A percentile compares a stretch with the other conserved stretches of the same genome.
Evolutionary conservation across 768 basidiomycete species (phyloP).

Genomic region (Hirschioporus abietinus): DNA sequence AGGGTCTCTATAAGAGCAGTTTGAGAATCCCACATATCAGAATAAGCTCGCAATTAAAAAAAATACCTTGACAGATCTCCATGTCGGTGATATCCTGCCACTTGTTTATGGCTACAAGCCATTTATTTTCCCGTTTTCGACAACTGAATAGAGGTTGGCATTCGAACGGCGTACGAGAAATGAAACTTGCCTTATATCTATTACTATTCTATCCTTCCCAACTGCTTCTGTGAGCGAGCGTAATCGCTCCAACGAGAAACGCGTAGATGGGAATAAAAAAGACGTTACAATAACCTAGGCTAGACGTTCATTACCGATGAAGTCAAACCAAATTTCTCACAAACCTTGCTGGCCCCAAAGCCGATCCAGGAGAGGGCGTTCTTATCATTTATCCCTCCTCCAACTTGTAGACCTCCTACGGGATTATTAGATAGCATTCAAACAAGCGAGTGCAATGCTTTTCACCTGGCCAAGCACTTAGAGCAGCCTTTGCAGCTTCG

Average conservation of each 20-base stretch:
- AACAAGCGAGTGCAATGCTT: background rate
- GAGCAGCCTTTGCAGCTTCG: slow-evolving; percentile 77
- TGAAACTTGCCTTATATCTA: slow-evolving; percentile 77
- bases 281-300: slow-evolving; percentile 94
- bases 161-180: background rate
- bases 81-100: slow-evolving; percentile 97
- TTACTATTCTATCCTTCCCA: slow-evolving; percentile 83
- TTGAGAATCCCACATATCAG: background rate
- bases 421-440: background rate
- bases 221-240: slow-evolving; percentile 53
- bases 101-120: slow-evolving; percentile 98
- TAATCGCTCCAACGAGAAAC: slow-evolving; percentile 73
- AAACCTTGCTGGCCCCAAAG: slow-evolving; percentile 84
- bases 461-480: slow-evolving; percentile 78
- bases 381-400: slow-evolving; percentile 80
- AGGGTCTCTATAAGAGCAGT: slow-evolving; percentile 56
- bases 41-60: too few species aligned
- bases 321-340: slow-evolving; percentile 10
- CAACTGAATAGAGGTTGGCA: slow-evolving; percentile 50
- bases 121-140: slow-evolving; percentile 64
- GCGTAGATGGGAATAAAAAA: slow-evolving; percentile 81
- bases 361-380: slow-evolving; percentile 86
- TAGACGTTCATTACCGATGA: slow-evolving; percentile 4
- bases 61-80: slow-evolving; percentile 75
- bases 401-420: slow-evolving; percentile 79